A percentile compares a stretch with the other conserved stretches of the same genome.
phyloP scores from a whole-genome alignment of 371 early-diverging fungal species.

The Actinomortierella ambigua region DNA sequence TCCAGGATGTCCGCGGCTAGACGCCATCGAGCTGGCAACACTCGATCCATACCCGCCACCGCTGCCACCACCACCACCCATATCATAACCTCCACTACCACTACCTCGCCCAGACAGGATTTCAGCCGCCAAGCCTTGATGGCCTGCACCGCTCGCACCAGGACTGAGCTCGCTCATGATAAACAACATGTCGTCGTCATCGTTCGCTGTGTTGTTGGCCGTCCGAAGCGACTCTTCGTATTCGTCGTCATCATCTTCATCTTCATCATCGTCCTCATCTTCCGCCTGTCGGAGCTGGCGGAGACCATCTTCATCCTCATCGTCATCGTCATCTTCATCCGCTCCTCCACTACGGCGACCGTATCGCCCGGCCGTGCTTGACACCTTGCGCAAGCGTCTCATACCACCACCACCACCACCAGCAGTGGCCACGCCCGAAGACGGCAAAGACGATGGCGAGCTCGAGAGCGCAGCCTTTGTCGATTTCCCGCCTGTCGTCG shows the following conservation, averaged over 20 bases:
- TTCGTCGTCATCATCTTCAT: slow-evolving; percentile 6
- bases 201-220: slow-evolving; percentile 19
- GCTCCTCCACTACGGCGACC: slow-evolving; percentile 26
- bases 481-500: too few species aligned
- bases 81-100: too few species aligned
- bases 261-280: background rate
- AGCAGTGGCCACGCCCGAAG: too few species aligned
- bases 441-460: too few species aligned
- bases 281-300: slow-evolving; percentile 1
- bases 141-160: slow-evolving; percentile 18
- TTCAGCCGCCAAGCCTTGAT: background rate
- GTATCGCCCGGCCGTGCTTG: slow-evolving; percentile 36
- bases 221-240: slow-evolving; percentile 12
- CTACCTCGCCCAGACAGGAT: background rate
- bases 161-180: slow-evolving; percentile 45
- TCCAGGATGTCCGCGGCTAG: too few species aligned
- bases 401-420: too few species aligned
- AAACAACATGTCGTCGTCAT: slow-evolving; percentile 46
- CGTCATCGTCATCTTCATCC: slow-evolving; percentile 10
- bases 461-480: too few species aligned
- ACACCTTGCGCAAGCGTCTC: too few species aligned
- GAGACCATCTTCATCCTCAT: background rate
- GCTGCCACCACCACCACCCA: background rate
- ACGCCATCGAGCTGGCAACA: slow-evolving; percentile 12
- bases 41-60: slow-evolving; percentile 7